Percentiles rank a stretch among this genome's conserved stretches.
Conservation (phyloP, 768 basidiomycete species). For the Tulasnella sp. region DNA sequence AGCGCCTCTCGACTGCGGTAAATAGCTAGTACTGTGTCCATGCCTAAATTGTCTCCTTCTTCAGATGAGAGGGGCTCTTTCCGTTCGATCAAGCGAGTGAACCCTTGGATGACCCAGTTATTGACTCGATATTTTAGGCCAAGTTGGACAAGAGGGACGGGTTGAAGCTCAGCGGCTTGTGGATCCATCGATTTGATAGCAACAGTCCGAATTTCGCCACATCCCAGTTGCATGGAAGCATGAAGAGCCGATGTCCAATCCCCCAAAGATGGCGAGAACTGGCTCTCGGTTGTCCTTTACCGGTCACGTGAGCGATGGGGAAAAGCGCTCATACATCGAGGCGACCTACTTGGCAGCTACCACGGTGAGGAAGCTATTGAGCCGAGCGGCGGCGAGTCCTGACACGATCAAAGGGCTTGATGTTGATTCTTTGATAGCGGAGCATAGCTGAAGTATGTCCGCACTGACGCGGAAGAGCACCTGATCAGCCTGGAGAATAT, state of each 20-base stretch:
- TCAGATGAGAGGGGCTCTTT: background rate
- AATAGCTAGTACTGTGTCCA: background rate
- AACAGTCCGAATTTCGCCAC: background rate
- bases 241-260: background rate
- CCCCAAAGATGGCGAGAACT: background rate
- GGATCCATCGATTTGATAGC: background rate
- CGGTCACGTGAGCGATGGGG: background rate
- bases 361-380: background rate
- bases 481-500: background rate
- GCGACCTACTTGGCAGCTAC: background rate
- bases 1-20: background rate
- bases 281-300: background rate
- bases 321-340: background rate
- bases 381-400: background rate
- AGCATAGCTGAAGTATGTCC: background rate
- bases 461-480: background rate
- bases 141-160: background rate
- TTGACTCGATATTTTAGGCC: background rate
- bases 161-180: background rate
- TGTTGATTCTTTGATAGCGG: background rate
- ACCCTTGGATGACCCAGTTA: background rate
- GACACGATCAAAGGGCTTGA: background rate
- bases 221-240: background rate
- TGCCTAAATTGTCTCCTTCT: background rate
- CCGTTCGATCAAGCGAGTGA: background rate